phyloP scores from a whole-genome alignment of 148 eudicot genomes.

The Pouteria glomerata region DNA sequence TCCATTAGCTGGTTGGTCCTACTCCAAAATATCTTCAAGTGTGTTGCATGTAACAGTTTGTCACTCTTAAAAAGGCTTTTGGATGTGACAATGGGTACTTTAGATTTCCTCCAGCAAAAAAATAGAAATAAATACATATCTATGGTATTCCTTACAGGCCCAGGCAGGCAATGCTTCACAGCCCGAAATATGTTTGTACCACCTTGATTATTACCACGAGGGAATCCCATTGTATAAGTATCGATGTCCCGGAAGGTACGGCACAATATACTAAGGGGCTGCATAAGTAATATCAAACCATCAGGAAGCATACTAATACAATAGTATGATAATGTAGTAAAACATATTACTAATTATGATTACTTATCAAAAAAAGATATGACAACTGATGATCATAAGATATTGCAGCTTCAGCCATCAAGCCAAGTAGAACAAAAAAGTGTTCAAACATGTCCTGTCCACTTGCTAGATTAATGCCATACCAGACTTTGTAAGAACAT shows the following conservation, averaged over 20 bases:
- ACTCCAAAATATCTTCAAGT: not conserved
- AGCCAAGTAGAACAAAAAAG: not conserved
- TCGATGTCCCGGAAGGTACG: conserved; percentile 80
- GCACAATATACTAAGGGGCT: conserved; percentile 90
- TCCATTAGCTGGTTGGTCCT: not conserved
- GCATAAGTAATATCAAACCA: conserved; percentile 27
- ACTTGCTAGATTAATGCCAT: not conserved
- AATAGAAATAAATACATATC: not conserved
- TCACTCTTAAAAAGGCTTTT: not conserved
- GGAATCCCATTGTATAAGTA: conserved; percentile 77
- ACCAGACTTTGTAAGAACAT: conserved; percentile 4
- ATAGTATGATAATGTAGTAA: not conserved
- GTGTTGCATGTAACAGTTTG: not conserved
- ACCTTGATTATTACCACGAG: conserved; percentile 72
- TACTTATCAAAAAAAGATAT: not conserved
- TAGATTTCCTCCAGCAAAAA: not conserved
- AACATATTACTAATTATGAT: not conserved
- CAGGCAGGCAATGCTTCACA: conserved; percentile 83
- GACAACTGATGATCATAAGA: not conserved
- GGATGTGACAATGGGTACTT: not conserved
- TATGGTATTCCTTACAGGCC: conserved; percentile 57
- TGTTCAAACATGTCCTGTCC: not conserved
- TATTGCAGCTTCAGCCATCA: conserved; percentile 6
- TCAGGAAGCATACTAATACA: conserved; percentile 5
- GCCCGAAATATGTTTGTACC: conserved; percentile 64